A percentile compares a stretch with the other conserved stretches of the same genome.
Evolutionary conservation across 2,329 filamentous ascomycete species (phyloP).

Genomic region (Aspergillus unguis): DNA sequence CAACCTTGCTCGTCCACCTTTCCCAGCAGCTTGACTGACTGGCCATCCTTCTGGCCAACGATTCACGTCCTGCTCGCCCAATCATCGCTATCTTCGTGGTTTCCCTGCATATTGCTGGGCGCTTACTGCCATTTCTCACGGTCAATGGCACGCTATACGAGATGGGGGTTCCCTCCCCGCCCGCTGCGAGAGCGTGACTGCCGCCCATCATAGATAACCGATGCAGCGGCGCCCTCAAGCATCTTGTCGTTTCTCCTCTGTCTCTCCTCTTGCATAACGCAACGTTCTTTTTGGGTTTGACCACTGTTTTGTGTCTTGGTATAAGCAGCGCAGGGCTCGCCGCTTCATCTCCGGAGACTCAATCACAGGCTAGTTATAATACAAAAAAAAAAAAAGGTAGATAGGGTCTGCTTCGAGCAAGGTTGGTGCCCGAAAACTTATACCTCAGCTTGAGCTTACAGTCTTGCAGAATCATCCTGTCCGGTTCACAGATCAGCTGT

Average conservation of each 20-base stretch:
- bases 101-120: slow-evolving; percentile 25
- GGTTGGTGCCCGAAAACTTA: background rate
- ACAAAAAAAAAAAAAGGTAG: slow-evolving; percentile 1
- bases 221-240: slow-evolving; percentile 13
- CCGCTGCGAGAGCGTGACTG: slow-evolving; percentile 15
- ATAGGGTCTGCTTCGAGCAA: background rate
- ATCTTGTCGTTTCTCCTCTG: slow-evolving; percentile 16
- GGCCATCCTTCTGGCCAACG: slow-evolving; percentile 8
- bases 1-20: slow-evolving; percentile 4
- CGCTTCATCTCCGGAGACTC: slow-evolving; percentile 5
- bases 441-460: background rate
- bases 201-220: slow-evolving; percentile 32
- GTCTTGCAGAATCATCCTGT: background rate
- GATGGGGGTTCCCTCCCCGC: slow-evolving; percentile 18
- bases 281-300: slow-evolving; percentile 21
- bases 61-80: slow-evolving; percentile 11
- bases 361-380: slow-evolving; percentile 8
- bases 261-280: slow-evolving; percentile 22
- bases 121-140: slow-evolving; percentile 29
- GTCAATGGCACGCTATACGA: slow-evolving; percentile 11
- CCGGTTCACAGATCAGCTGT: background rate
- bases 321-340: slow-evolving; percentile 29
- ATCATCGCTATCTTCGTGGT: slow-evolving; percentile 14
- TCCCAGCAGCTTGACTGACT: slow-evolving; percentile 2
- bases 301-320: slow-evolving; percentile 21